Conservation (phyloP, 2,329 filamentous ascomycete species). For the Pseudogymnoascus sp. region DNA sequence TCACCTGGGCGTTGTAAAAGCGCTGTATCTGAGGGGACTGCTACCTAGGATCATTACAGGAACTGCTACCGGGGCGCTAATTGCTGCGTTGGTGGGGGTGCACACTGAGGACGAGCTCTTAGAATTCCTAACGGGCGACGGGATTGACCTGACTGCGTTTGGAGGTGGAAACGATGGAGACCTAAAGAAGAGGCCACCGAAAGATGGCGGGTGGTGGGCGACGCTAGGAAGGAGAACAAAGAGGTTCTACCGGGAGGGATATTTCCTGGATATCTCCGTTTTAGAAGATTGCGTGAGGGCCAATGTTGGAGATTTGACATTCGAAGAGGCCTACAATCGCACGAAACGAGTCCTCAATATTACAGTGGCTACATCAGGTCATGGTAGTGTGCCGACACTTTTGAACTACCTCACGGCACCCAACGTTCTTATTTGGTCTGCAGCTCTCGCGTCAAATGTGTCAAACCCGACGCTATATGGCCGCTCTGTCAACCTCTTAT, state of each 20-base stretch:
- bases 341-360: slow-evolving; percentile 89
- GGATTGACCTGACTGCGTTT: slow-evolving; percentile 79
- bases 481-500: slow-evolving; percentile 47
- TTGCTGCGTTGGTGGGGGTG: slow-evolving; percentile 79
- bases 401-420: slow-evolving; percentile 91
- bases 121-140: slow-evolving; percentile 66
- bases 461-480: slow-evolving; percentile 42
- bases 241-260: slow-evolving; percentile 68
- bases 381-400: slow-evolving; percentile 71
- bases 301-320: slow-evolving; percentile 84
- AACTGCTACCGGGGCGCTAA: slow-evolving; percentile 81
- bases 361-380: slow-evolving; percentile 70
- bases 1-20: slow-evolving; percentile 85
- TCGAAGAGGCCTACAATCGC: slow-evolving; percentile 81
- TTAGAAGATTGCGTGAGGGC: slow-evolving; percentile 76
- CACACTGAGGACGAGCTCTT: slow-evolving; percentile 82
- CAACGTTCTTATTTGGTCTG: slow-evolving; percentile 67
- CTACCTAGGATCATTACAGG: slow-evolving; percentile 87
- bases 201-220: slow-evolving; percentile 33
- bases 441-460: slow-evolving; percentile 51
- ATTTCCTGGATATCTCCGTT: slow-evolving; percentile 75
- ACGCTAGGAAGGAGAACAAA: slow-evolving; percentile 60
- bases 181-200: slow-evolving; percentile 21
- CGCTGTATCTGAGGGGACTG: slow-evolving; percentile 70
- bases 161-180: slow-evolving; percentile 36